phyloP scores from a whole-genome alignment of 306 rosid species.

The Alnus rubra region DNA sequence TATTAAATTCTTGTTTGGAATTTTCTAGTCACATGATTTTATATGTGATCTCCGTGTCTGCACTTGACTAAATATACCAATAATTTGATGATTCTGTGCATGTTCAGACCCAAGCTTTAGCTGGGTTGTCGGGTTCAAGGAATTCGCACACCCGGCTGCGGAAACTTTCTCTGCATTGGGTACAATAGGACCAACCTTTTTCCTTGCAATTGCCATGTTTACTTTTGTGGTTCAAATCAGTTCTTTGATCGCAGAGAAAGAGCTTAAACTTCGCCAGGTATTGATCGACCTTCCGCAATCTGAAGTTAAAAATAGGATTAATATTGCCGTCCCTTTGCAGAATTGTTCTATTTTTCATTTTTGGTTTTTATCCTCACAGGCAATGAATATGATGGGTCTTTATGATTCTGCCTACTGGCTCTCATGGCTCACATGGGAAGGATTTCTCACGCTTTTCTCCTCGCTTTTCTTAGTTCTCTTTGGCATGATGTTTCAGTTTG shows the following conservation, averaged over 20 bases:
- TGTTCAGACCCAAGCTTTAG: conserved; percentile 63
- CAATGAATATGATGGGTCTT: conserved; percentile 94
- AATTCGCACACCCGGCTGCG: conserved; percentile 73
- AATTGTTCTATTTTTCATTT: background rate
- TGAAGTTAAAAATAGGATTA: background rate
- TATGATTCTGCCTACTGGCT: conserved; percentile 90
- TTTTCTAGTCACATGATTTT: background rate
- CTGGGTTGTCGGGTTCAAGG: conserved; percentile 70
- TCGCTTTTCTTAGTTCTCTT: conserved; percentile 74
- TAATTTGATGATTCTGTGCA: conserved; percentile 21
- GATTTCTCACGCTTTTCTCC: conserved; percentile 56
- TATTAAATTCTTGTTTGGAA: conserved; percentile 12
- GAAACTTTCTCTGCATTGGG: conserved; percentile 41
- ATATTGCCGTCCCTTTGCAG: background rate
- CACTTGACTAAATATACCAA: background rate
- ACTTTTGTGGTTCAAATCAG: conserved; percentile 81
- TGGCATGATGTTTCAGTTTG: conserved; percentile 85
- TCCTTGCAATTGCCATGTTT: conserved; percentile 84
- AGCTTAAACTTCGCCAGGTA: conserved; percentile 96
- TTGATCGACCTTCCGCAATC: background rate
- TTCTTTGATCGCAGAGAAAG: conserved; percentile 80
- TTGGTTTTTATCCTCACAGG: conserved; percentile 45
- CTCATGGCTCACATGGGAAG: conserved; percentile 92
- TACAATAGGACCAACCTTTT: conserved; percentile 60
- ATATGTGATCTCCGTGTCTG: background rate